Evolutionary conservation across 2,329 filamentous ascomycete genomes (phyloP).

Genomic region (Xylaria sp.): DNA sequence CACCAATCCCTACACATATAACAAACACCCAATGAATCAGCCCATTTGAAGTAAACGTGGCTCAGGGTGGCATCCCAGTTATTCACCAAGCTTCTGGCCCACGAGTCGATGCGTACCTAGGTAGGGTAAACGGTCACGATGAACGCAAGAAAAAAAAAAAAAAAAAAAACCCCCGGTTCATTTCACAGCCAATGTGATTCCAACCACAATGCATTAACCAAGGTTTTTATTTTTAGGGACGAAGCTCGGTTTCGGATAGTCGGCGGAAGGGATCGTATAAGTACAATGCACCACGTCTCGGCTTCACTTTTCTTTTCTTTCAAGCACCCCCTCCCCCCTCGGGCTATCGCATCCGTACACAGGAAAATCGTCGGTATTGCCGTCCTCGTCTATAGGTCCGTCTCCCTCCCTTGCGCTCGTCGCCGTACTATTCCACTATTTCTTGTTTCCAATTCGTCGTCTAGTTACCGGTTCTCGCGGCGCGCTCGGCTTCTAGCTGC

Average conservation of each 20-base stretch:
- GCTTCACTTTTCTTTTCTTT: conserved; percentile 12
- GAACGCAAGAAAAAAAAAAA: neutral
- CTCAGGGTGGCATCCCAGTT: neutral
- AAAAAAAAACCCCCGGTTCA: too few relatives aligned
- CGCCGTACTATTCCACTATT: neutral
- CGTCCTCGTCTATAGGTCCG: conserved; percentile 37
- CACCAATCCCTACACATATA: neutral
- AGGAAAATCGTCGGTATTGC: conserved; percentile 24
- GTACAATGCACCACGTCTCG: conserved; percentile 40
- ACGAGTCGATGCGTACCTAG: neutral
- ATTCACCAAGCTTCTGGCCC: neutral
- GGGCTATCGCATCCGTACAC: conserved; percentile 33
- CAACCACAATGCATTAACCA: neutral
- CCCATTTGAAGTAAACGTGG: neutral
- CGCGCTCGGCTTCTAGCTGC: conserved; percentile 67
- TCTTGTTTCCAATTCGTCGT: neutral
- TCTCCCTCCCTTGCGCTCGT: neutral
- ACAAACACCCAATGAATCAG: neutral
- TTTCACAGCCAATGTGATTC: neutral
- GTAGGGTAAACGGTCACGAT: neutral
- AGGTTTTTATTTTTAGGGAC: neutral
- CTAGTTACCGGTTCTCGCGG: conserved; percentile 47
- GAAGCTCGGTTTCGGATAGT: conserved; percentile 40
- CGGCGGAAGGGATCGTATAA: conserved; percentile 37
- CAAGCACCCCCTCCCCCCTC: conserved; percentile 32